Conservation (phyloP, 108 stramenopile species). For the Nitzschia inconspicua region DNA sequence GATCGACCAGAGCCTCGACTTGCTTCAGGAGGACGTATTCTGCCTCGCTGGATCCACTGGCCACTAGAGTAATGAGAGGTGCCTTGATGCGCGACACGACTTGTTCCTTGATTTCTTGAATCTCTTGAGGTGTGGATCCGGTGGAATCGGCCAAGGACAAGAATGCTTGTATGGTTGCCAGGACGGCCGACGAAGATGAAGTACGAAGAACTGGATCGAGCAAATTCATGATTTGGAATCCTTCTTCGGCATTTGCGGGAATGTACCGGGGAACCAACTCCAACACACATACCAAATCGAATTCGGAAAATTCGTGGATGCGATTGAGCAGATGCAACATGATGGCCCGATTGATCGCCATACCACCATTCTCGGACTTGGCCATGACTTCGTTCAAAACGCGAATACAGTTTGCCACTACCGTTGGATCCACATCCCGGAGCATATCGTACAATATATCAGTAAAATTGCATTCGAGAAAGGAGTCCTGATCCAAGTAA, state of each 20-base stretch:
- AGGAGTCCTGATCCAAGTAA: conserved; percentile 83
- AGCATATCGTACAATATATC: conserved; percentile 97
- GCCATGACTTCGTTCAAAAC: conserved; percentile 96
- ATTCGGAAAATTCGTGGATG: conserved; percentile 97
- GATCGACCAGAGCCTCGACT: conserved; percentile 85
- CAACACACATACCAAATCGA: conserved; percentile 91
- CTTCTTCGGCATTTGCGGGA: conserved; percentile 90
- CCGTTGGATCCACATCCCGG: conserved; percentile 92
- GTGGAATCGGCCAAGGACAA: conserved; percentile 85
- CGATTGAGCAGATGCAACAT: conserved; percentile 96
- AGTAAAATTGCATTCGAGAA: conserved; percentile 75
- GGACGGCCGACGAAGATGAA: conserved; percentile 89
- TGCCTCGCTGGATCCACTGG: conserved; percentile 83
- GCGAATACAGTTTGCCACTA: conserved; percentile 93
- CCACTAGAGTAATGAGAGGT: conserved; percentile 92
- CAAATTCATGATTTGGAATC: conserved; percentile 98
- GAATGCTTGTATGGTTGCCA: conserved; percentile 95
- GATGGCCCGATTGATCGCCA: conserved; percentile 92
- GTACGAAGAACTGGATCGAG: conserved; percentile 96
- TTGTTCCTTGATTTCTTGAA: conserved; percentile 72
- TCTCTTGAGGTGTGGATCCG: conserved; percentile 47
- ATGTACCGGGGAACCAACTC: conserved; percentile 93
- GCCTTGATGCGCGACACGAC: conserved; percentile 92
- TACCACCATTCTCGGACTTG: conserved; percentile 85
- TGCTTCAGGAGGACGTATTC: conserved; percentile 91